phyloP scores from a whole-genome alignment of 768 basidiomycete species.

The Leccinum subgranulosum region DNA sequence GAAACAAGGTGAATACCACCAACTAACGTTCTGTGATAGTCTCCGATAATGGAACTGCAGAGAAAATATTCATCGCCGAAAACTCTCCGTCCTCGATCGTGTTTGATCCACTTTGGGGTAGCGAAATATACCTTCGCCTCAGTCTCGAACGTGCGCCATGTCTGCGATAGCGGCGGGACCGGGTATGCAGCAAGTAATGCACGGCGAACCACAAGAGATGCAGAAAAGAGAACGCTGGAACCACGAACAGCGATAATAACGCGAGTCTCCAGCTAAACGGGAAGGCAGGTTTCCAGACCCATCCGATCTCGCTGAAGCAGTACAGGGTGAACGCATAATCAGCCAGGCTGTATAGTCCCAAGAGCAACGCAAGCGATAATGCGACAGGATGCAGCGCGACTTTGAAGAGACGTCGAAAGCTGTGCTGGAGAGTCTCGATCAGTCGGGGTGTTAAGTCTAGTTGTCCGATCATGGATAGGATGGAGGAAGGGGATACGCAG shows the following conservation, averaged over 20 bases:
- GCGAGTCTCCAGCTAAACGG: slow-evolving; percentile 17
- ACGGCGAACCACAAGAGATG: slow-evolving; percentile 4
- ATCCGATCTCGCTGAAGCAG: not conserved
- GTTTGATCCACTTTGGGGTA: slow-evolving; percentile 4
- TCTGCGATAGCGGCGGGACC: too few species aligned
- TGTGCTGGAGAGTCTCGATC: not conserved
- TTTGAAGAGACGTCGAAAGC: not conserved
- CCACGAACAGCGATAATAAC: slow-evolving; percentile 9
- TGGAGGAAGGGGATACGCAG: too few species aligned
- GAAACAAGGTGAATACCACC: slow-evolving; percentile 6
- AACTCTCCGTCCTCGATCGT: not conserved
- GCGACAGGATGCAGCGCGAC: not conserved
- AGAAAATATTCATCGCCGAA: slow-evolving; percentile 12
- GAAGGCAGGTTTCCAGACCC: slow-evolving; percentile 18
- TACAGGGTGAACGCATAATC: slow-evolving; percentile 6
- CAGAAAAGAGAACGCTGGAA: slow-evolving; percentile 9
- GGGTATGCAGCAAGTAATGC: not conserved
- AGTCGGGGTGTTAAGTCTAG: too few species aligned
- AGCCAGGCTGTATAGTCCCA: slow-evolving; percentile 4
- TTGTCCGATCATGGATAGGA: too few species aligned
- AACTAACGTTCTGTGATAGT: too few species aligned
- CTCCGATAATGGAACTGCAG: not conserved
- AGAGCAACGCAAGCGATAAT: not conserved
- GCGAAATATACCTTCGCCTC: slow-evolving; percentile 3
- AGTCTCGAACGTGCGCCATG: not conserved